Evolutionary conservation across 805 yeast genomes (phyloP).

Genomic region (Cyberlindnera veronae): DNA sequence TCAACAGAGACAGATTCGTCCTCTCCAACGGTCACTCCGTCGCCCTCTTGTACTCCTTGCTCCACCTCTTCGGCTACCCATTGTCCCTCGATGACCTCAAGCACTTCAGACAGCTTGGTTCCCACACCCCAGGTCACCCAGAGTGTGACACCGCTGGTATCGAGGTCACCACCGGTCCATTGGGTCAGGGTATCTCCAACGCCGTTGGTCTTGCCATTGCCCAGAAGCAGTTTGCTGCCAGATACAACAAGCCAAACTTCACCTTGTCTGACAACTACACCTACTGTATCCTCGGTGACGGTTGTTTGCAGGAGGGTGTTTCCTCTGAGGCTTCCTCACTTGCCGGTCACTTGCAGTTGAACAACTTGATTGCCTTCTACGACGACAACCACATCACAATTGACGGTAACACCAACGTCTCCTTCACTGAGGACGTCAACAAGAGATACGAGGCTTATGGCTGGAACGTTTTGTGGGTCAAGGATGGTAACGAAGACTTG

Average conservation of each 20-base stretch:
- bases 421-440: conserved; percentile 91
- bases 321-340: conserved; percentile 90
- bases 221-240: conserved; percentile 86
- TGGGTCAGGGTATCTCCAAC: conserved; percentile 96
- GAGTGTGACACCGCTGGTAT: conserved; percentile 89
- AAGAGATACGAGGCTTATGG: conserved; percentile 88
- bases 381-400: conserved; percentile 97
- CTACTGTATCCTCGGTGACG: conserved; percentile 88
- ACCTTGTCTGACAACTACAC: conserved; percentile 71
- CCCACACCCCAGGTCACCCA: conserved; percentile 98
- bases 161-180: conserved; percentile 97
- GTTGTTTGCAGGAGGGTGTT: conserved; percentile 98
- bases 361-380: conserved; percentile 91
- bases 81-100: conserved; percentile 81
- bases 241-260: conserved; percentile 85
- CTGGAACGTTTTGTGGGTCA: conserved; percentile 81
- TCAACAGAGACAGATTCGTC: conserved; percentile 93
- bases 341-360: conserved; percentile 94
- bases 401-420: conserved; percentile 86
- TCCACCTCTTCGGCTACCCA: conserved; percentile 84
- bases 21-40: conserved; percentile 96
- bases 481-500: conserved; percentile 78
- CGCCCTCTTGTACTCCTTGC: conserved; percentile 79
- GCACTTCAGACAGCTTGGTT: conserved; percentile 82
- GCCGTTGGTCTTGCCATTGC: conserved; percentile 98